Conservation (phyloP, 495 filamentous ascomycete genomes). For the Penicillium pulvis region DNA sequence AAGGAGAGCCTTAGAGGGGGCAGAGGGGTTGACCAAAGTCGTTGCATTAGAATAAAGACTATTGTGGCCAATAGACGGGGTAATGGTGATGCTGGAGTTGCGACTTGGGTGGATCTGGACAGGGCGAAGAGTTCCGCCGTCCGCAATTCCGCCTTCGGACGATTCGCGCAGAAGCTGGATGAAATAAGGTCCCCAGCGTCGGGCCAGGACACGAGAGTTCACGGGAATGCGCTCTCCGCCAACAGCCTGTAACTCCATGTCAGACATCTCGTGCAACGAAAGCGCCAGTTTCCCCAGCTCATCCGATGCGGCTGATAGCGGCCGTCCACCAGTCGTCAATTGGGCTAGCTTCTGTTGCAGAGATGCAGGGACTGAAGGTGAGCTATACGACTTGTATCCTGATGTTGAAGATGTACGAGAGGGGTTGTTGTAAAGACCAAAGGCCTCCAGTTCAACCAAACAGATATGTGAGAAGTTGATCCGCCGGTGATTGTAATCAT, state of each 20-base stretch:
- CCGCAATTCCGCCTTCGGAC: constrained; percentile 46
- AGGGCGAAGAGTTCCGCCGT: constrained; percentile 57
- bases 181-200: constrained; percentile 94
- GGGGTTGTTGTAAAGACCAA: constrained; percentile 95
- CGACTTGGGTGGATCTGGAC: constrained; percentile 52
- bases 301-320: constrained; percentile 68
- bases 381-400: constrained; percentile 77
- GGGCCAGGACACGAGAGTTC: constrained; percentile 83
- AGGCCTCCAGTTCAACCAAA: constrained; percentile 94
- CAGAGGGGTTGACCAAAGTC: constrained; percentile 55
- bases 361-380: constrained; percentile 60
- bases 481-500: constrained; percentile 96
- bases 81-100: constrained; percentile 85
- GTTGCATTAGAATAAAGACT: constrained; percentile 63
- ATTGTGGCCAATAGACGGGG: constrained; percentile 62
- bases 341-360: constrained; percentile 60
- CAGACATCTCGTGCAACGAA: constrained; percentile 78
- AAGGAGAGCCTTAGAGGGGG: constrained; percentile 47
- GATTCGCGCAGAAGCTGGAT: constrained; percentile 84
- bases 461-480: constrained; percentile 98
- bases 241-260: constrained; percentile 94
- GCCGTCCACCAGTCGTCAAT: constrained; percentile 69
- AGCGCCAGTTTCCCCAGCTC: constrained; percentile 84
- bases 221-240: constrained; percentile 90
- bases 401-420: constrained; percentile 74